Percentiles rank a stretch among this genome's conserved stretches.
Evolutionary conservation across 2,329 filamentous ascomycete species (phyloP).

Genomic region (Colletotrichum salicis): DNA sequence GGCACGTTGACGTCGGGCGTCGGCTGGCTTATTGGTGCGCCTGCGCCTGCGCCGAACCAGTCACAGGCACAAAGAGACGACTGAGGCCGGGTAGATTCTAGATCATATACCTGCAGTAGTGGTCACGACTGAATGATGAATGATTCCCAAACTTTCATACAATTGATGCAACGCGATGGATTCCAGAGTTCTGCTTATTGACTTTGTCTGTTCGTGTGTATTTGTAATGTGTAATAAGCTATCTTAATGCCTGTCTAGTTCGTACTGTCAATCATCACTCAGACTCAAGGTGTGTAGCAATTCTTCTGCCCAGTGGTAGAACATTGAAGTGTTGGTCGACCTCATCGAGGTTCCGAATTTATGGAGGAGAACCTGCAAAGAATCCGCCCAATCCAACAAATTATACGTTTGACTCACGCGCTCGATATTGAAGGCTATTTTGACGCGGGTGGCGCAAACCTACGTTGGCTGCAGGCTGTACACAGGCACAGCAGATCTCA

Average conservation of each 20-base stretch:
- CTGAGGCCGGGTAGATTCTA: conserved; percentile 16
- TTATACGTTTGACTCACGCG: neutral
- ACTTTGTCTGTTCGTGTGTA: too few relatives aligned
- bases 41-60: conserved; percentile 60
- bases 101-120: neutral
- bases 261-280: neutral
- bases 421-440: neutral
- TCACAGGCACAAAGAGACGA: conserved; percentile 42
- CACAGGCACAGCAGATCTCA: neutral
- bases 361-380: neutral
- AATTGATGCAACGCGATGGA: neutral
- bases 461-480: neutral
- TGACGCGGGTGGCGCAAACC: neutral
- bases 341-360: neutral
- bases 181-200: neutral
- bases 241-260: neutral
- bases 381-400: neutral
- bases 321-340: neutral
- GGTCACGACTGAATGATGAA: neutral
- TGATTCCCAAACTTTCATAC: neutral
- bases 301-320: neutral
- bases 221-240: neutral
- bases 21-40: conserved; percentile 74
- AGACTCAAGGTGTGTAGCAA: neutral
- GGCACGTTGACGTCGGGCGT: conserved; percentile 75